These are phyloP conservation scores for Rutstroemia sp. DNA, from an alignment of 2,329 filamentous ascomycete genomes.

Conservation along the genomic window DNA sequence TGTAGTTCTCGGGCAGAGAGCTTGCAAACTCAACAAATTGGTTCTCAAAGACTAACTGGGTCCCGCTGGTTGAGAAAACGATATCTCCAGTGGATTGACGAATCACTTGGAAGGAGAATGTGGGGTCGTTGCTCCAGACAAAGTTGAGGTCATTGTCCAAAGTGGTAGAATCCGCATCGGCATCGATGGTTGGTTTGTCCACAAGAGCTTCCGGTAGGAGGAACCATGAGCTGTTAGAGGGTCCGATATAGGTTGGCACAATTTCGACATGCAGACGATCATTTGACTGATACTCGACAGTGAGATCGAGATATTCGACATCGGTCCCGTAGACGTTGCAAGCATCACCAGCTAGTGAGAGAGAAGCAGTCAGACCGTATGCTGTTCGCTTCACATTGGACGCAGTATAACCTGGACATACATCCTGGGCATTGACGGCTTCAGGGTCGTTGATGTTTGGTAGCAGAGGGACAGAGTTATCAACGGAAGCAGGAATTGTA, in stretches of 20 bases:
- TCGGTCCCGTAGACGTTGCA: slow-evolving; percentile 78
- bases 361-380: slow-evolving; percentile 57
- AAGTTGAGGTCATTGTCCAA: slow-evolving; percentile 48
- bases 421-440: slow-evolving; percentile 44
- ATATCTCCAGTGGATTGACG: slow-evolving; percentile 54
- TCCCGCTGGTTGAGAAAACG: slow-evolving; percentile 59
- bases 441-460: slow-evolving; percentile 59
- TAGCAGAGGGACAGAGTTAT: slow-evolving; percentile 40
- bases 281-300: slow-evolving; percentile 58
- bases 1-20: slow-evolving; percentile 61
- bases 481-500: slow-evolving; percentile 40
- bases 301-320: slow-evolving; percentile 56
- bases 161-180: slow-evolving; percentile 32
- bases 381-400: slow-evolving; percentile 47
- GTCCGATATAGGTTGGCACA: slow-evolving; percentile 52
- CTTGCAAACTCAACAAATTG: slow-evolving; percentile 72
- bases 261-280: slow-evolving; percentile 67
- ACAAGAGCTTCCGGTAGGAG: slow-evolving; percentile 57
- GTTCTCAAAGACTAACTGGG: slow-evolving; percentile 62
- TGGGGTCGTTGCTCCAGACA: slow-evolving; percentile 45
- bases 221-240: slow-evolving; percentile 59
- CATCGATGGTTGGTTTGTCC: slow-evolving; percentile 29
- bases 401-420: slow-evolving; percentile 62
- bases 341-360: slow-evolving; percentile 59
- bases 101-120: slow-evolving; percentile 61